Evolutionary conservation across 2,329 filamentous ascomycete genomes (phyloP), one percentile per base, ranked within the genome.

Genomic region (Nigrograna mackinnonii): DNA sequence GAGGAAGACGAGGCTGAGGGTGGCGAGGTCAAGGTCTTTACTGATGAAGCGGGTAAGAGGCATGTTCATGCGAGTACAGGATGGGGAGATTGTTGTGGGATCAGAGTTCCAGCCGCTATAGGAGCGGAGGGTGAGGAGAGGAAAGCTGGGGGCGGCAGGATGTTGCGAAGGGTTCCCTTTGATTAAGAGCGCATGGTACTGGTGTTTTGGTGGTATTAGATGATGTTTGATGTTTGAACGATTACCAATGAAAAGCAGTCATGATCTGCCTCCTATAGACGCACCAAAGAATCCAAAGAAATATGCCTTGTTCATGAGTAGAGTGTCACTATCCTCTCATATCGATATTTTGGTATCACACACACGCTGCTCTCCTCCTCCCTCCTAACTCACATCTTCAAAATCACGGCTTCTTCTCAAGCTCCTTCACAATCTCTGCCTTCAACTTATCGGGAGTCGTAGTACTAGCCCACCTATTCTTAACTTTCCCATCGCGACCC

Each of bases 71-170:
- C 85, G 37, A 79, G 60, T 16, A 71, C 75, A 40, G 79, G 77
- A 33, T 99, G 94, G 89, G 92, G 92, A 4, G 94, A 99, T 68
- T 99, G 94, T 69, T 99, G 94, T 65, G 94, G 94, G 19, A 99
- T 99, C 69, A 92, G 95, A 58, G 94, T 99, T 13, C 95, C 94
- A 0, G 96, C 91, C 63, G 92, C 90, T 39, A 80, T 97, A 43
- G 95, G 91, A 20, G 95, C 94, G 1, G 89, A 89, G 12, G 86
- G 91, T 55, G 92, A 96, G 72, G 86, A 87, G 79, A 86, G 82
- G 75, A 97, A 95, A 75, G 78, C 77, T 55, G 80, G 78, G 21
- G 84, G 79, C 13, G 78, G 83, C 26, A 46, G 49, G 46, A 71
- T 75, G 13, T 66, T 95, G 55, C 80, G 89, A 51, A 80, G 89